Conservation (phyloP, 495 filamentous ascomycete genomes). For the Lindgomyces ingoldianus region DNA sequence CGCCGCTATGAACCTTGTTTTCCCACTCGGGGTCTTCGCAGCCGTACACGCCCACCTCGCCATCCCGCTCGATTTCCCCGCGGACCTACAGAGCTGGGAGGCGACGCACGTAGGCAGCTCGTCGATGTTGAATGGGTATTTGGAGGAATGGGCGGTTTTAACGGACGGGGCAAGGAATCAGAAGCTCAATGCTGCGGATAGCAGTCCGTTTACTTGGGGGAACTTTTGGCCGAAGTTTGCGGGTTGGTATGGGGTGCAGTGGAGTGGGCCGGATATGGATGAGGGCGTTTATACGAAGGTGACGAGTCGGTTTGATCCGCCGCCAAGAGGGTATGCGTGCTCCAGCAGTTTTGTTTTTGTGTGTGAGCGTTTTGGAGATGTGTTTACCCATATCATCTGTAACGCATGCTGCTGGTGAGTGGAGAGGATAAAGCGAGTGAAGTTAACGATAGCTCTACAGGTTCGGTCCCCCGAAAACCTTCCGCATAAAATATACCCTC, state of each 20-base stretch:
- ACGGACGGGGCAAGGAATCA: slow-evolving; percentile 44
- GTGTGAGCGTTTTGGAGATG: too few relatives aligned
- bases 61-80: slow-evolving; percentile 47
- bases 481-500: slow-evolving; percentile 46
- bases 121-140: slow-evolving; percentile 50
- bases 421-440: too few relatives aligned
- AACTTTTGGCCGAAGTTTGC: slow-evolving; percentile 52
- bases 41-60: slow-evolving; percentile 48
- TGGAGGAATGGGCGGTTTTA: slow-evolving; percentile 55
- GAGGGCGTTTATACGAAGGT: slow-evolving; percentile 28
- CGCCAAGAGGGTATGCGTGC: slow-evolving; percentile 31
- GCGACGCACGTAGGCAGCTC: slow-evolving; percentile 46
- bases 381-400: too few relatives aligned
- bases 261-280: slow-evolving; percentile 35
- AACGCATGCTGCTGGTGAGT: too few relatives aligned
- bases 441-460: too few relatives aligned
- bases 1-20: slow-evolving; percentile 54
- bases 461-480: slow-evolving; percentile 45
- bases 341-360: too few relatives aligned
- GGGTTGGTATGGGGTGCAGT: slow-evolving; percentile 48
- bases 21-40: slow-evolving; percentile 53
- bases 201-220: slow-evolving; percentile 48
- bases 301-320: not conserved
- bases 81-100: slow-evolving; percentile 49
- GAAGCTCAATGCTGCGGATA: slow-evolving; percentile 53